Evolutionary conservation across 139 green algal species (phyloP).

Genomic region (Helicosporidium sp.): DNA sequence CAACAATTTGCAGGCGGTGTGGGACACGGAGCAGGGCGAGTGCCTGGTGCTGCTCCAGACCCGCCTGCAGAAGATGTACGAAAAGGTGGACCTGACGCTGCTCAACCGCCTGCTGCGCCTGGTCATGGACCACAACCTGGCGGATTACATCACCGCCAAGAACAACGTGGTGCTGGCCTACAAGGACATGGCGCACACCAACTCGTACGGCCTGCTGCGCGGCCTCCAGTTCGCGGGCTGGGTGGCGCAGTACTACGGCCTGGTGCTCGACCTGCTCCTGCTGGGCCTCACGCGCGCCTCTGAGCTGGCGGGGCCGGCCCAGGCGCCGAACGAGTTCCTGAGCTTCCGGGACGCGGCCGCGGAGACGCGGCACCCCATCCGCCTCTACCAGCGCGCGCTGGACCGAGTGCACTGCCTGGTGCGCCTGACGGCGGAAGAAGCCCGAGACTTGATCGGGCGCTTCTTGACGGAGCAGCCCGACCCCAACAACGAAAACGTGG

Average conservation of each 20-base stretch:
- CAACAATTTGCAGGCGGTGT: constrained; percentile 87
- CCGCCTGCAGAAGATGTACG: constrained; percentile 89
- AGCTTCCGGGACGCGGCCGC: constrained; percentile 67
- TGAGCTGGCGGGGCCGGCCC: constrained; percentile 80
- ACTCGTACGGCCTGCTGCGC: constrained; percentile 90
- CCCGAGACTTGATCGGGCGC: constrained; percentile 76
- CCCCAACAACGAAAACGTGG: constrained; percentile 99
- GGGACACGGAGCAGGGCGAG: constrained; percentile 87
- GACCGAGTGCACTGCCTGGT: constrained; percentile 71
- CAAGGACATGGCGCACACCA: constrained; percentile 99
- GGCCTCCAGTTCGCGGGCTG: constrained; percentile 96
- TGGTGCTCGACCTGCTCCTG: constrained; percentile 91
- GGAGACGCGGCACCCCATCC: constrained; percentile 87
- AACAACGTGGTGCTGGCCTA: constrained; percentile 59
- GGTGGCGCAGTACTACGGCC: constrained; percentile 86
- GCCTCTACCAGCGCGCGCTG: constrained; percentile 90
- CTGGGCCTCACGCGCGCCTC: constrained; percentile 85
- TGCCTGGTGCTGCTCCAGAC: constrained; percentile 94
- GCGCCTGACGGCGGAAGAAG: constrained; percentile 85
- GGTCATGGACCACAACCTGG: constrained; percentile 95
- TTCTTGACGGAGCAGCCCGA: constrained; percentile 98
- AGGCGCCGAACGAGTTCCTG: constrained; percentile 92
- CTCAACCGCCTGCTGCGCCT: constrained; percentile 93
- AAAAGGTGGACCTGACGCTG: constrained; percentile 96
- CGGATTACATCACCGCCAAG: constrained; percentile 93